Conservation (phyloP, 805 yeast species). For the Hanseniaspora nectarophila region DNA sequence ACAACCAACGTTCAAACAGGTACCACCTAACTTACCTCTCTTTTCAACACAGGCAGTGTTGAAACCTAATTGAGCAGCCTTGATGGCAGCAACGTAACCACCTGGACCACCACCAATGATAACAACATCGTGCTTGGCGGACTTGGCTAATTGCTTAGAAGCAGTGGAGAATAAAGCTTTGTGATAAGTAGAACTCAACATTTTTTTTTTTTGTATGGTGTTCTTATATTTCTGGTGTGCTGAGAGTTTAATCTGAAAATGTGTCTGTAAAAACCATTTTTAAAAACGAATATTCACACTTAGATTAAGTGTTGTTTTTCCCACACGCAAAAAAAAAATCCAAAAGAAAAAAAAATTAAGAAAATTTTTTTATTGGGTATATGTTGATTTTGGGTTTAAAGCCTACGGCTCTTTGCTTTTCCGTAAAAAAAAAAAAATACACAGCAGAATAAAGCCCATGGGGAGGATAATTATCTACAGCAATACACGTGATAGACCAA, state of each 20-base stretch:
- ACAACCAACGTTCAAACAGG: slow-evolving; percentile 97
- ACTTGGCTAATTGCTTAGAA: slow-evolving; percentile 20
- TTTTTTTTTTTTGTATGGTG: not conserved
- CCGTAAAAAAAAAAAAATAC: not conserved
- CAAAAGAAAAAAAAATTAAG: not conserved
- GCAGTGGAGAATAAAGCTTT: slow-evolving; percentile 15
- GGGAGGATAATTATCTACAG: too few species aligned
- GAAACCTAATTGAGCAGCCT: slow-evolving; percentile 91
- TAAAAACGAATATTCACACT: not conserved
- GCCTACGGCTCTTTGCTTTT: slow-evolving; percentile 5
- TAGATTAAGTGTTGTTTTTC: too few species aligned
- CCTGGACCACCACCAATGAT: slow-evolving; percentile 99
- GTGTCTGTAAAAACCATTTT: not conserved
- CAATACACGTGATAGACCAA: not conserved
- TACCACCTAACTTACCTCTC: slow-evolving; percentile 94
- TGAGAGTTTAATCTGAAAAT: too few species aligned
- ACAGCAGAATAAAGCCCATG: too few species aligned
- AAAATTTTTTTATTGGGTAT: too few species aligned
- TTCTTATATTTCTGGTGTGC: too few species aligned
- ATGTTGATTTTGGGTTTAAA: not conserved
- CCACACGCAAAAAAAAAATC: too few species aligned
- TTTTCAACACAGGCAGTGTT: slow-evolving; percentile 95
- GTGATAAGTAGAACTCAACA: slow-evolving; percentile 15
- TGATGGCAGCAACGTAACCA: slow-evolving; percentile 97
- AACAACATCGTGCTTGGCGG: slow-evolving; percentile 69